phyloP scores from a whole-genome alignment of 176 grass and related monocot species.

The Bromus sterilis region DNA sequence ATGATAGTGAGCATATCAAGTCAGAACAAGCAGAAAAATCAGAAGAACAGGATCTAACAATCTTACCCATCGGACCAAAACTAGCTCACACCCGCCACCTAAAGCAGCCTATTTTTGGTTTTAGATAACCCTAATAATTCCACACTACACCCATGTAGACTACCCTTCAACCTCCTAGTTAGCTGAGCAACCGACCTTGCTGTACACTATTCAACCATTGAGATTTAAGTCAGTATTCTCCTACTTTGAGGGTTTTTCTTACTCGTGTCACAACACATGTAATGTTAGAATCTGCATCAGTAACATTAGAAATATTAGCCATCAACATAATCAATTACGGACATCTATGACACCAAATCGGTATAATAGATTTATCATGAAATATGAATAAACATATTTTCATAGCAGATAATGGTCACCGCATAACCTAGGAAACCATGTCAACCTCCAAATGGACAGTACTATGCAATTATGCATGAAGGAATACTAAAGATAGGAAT shows the following conservation, averaged over 20 bases:
- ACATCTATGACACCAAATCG: not conserved
- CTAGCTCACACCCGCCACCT: not conserved
- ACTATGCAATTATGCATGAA: not conserved
- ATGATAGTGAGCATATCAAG: not conserved
- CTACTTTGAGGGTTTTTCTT: not conserved
- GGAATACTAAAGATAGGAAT: not conserved
- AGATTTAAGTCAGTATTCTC: not conserved
- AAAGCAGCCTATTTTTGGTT: not conserved
- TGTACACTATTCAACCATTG: not conserved
- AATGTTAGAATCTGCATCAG: not conserved
- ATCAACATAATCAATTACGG: not conserved
- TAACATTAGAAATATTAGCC: not conserved
- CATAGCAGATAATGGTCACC: not conserved
- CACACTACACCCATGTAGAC: not conserved
- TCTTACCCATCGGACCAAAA: not conserved
- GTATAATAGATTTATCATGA: not conserved
- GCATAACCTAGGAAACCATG: not conserved
- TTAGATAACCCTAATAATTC: not conserved
- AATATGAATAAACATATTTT: not conserved
- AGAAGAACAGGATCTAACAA: not conserved
- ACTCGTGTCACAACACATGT: not conserved
- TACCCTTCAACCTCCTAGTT: not conserved
- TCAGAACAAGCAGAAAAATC: not conserved
- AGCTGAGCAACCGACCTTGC: not conserved
- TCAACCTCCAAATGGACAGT: not conserved